Evolutionary conservation across 2,329 filamentous ascomycete species (phyloP), one percentile per base, ranked within the genome.

Genomic region (Alternaria sp.): DNA sequence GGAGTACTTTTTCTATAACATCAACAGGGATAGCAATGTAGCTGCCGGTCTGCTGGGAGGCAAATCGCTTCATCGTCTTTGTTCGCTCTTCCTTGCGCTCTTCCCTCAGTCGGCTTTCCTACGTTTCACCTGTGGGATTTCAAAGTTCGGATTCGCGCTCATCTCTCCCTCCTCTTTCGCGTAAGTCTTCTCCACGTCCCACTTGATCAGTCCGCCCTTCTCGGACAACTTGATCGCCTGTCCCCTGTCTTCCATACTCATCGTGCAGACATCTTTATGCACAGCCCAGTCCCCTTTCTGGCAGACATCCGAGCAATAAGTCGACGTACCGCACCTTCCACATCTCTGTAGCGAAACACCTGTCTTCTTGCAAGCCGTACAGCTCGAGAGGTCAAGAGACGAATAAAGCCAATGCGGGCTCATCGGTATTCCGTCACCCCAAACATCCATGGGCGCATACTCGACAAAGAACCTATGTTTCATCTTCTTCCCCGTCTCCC

Each of bases 371-470:
- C 69, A 72, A 2, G 60, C 53, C 14, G 68, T 71, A 32, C 70
- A 72, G 12, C 16, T 48, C 0, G 12, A 20, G 2, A 72, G 49
- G 36, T 66, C 50, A 3, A 69, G 60, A 2, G 52, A 20, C 4
- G 51, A 30, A 28, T 72, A 72, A 9, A 72, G 41, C 67, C 68
- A 66, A n/a, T 70, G 68, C 8, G 68, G 68, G 12, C 53, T 64
- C 67, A 69, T 72, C 3, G 65, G 55, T 3, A 72, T 71, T 2
- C 70, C 70, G 38, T 72, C 70, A 12, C 67, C 66, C 55, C 69
- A 72, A 36, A 70, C 57, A 28, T 72, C 70, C 70, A 72, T 72
- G 0, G 70, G 67, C 38, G 67, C 70, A 40, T 72, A 72, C 34
- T 72, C 70, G 36, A 72, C 51, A 12, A 60, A 64, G 11, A 71